Evolutionary conservation across 345 rosid species (phyloP).

Genomic region (Aegle marmelos): DNA sequence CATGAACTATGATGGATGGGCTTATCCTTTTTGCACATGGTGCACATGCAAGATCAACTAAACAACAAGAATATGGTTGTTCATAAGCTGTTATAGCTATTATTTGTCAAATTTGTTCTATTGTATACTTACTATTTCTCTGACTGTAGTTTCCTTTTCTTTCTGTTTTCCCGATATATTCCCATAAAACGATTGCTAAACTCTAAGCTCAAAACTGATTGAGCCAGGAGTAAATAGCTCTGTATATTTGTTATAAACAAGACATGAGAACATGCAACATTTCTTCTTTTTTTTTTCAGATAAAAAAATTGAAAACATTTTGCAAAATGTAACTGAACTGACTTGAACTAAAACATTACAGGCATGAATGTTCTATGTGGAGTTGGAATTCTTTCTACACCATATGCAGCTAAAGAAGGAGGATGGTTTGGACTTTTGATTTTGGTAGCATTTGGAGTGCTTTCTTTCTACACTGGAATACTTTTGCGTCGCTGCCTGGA

Average conservation of each 20-base stretch:
- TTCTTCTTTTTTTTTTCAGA: background rate
- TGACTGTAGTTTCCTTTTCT: background rate
- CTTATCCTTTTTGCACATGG: slow-evolving; percentile 23
- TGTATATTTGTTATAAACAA: background rate
- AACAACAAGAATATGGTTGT: background rate
- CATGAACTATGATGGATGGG: background rate
- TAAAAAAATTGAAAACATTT: background rate
- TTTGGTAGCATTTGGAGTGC: slow-evolving; percentile 55
- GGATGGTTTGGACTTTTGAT: slow-evolving; percentile 82
- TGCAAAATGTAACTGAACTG: background rate
- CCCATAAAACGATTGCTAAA: background rate
- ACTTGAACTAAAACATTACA: slow-evolving; percentile 21
- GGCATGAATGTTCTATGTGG: slow-evolving; percentile 95
- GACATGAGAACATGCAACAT: background rate
- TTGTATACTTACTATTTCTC: background rate
- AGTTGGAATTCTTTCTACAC: slow-evolving; percentile 90
- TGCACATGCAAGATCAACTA: slow-evolving; percentile 17
- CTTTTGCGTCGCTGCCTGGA: slow-evolving; percentile 85
- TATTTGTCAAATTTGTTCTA: background rate
- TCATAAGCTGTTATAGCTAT: background rate
- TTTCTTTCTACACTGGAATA: slow-evolving; percentile 87
- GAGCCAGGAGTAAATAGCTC: background rate
- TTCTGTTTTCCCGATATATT: background rate
- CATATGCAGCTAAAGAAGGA: slow-evolving; percentile 89
- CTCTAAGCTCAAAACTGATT: background rate